Evolutionary conservation across 306 rosid species (phyloP).

Genomic region (apple (Malus domestica)): DNA sequence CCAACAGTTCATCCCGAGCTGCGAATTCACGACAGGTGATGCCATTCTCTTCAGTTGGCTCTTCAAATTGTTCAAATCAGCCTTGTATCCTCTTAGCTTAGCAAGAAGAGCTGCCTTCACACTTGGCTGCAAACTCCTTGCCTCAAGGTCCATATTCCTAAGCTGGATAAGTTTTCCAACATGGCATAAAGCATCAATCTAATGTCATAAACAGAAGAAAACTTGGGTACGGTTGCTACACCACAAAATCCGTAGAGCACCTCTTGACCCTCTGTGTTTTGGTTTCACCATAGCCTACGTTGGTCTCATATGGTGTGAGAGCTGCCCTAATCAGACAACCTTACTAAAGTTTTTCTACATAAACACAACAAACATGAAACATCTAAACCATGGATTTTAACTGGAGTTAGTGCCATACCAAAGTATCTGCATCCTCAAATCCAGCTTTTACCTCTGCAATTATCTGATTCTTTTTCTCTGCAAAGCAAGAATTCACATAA

Average conservation of each 20-base stretch:
- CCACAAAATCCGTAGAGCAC: not conserved
- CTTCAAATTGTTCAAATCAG: constrained; percentile 45
- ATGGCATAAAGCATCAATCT: not conserved
- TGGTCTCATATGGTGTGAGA: no score
- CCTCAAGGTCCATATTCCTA: constrained; percentile 69
- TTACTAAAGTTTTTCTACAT: not conserved
- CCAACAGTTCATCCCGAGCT: constrained; percentile 39
- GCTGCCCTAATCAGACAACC: not conserved
- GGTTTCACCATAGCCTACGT: no score
- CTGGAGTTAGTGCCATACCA: constrained; percentile 23
- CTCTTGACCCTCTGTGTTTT: no score
- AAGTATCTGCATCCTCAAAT: constrained; percentile 51
- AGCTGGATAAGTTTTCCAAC: constrained; percentile 28
- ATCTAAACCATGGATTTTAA: not conserved
- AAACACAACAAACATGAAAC: not conserved
- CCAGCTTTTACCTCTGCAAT: constrained; percentile 40
- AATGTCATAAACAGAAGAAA: not conserved
- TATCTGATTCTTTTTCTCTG: constrained; percentile 46
- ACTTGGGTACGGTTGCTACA: not conserved
- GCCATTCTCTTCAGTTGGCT: constrained; percentile 32
- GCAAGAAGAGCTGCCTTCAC: constrained; percentile 44
- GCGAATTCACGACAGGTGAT: constrained; percentile 23
- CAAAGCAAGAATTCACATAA: not conserved
- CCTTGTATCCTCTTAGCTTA: constrained; percentile 48
- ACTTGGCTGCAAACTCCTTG: constrained; percentile 56